Evolutionary conservation across 1,284 basidiomycete genomes (phyloP).

Genomic region (Ustilago vetiveriae): DNA sequence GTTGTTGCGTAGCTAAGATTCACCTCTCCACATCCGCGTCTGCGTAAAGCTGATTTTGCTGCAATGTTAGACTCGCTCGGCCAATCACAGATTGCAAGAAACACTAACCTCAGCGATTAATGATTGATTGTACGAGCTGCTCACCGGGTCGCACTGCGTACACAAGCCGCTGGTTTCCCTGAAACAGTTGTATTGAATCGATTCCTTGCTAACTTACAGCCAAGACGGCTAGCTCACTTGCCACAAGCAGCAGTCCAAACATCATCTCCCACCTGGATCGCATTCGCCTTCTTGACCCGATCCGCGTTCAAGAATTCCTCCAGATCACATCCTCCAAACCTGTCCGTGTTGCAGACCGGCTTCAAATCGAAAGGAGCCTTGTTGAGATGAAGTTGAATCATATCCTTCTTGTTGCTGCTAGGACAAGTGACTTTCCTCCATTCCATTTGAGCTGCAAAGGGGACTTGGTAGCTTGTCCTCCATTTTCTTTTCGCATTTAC

Average conservation of each 20-base stretch:
- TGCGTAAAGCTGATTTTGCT: no score
- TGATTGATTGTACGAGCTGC: no score
- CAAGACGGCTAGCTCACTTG: neutral
- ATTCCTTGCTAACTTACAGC: neutral
- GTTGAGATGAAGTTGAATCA: conserved; percentile 71
- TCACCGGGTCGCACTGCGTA: no score
- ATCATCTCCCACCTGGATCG: conserved; percentile 17
- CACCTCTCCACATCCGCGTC: neutral
- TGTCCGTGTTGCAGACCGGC: conserved; percentile 16
- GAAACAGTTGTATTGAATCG: no score
- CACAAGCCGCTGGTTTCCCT: no score
- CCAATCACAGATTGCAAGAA: no score
- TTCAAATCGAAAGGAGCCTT: conserved; percentile 66
- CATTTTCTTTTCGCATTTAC: conserved; percentile 67
- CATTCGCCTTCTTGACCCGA: conserved; percentile 21
- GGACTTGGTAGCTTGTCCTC: conserved; percentile 69
- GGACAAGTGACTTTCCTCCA: conserved; percentile 71
- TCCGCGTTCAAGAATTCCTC: conserved; percentile 9
- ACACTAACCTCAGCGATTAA: no score
- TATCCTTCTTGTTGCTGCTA: conserved; percentile 67
- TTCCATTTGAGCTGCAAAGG: conserved; percentile 70
- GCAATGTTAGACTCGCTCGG: no score
- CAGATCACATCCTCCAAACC: conserved; percentile 20
- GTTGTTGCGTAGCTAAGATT: no score
- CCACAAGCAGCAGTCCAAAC: conserved; percentile 35